Conservation (phyloP, 2,329 filamentous ascomycete genomes). For the Tricladium varicosporioides region DNA sequence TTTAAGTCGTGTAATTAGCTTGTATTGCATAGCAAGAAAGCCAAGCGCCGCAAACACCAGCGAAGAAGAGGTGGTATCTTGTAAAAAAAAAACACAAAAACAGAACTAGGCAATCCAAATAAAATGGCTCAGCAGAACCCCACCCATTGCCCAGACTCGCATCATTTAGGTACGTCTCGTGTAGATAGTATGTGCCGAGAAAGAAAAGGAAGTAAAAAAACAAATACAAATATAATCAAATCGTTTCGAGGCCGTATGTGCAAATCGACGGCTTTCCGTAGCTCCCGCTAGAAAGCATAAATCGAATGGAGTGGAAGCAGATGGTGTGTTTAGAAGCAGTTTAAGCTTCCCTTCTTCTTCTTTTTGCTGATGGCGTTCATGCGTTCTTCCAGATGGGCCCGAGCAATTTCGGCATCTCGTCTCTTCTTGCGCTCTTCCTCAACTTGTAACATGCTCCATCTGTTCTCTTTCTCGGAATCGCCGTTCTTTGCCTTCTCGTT, state of each 20-base stretch:
- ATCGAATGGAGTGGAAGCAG: neutral
- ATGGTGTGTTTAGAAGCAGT: constrained; percentile 66
- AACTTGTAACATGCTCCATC: constrained; percentile 79
- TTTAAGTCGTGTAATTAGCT: neutral
- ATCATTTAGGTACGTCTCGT: constrained; percentile 14
- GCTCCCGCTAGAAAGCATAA: neutral
- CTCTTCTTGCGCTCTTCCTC: constrained; percentile 96
- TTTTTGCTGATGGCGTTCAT: constrained; percentile 87
- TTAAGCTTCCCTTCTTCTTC: constrained; percentile 85
- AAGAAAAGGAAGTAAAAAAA: constrained; percentile 1
- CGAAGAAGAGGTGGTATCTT: constrained; percentile 20
- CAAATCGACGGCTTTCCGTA: constrained; percentile 1
- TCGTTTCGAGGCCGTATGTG: constrained; percentile 17
- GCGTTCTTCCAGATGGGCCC: constrained; percentile 85
- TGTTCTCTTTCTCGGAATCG: constrained; percentile 39
- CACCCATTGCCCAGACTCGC: constrained; percentile 14
- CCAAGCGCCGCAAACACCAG: constrained; percentile 16
- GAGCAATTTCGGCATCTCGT: constrained; percentile 83
- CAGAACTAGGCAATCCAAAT: constrained; percentile 17
- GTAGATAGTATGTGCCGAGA: constrained; percentile 22
- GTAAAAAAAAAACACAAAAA: constrained; percentile 11
- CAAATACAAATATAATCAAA: constrained; percentile 14
- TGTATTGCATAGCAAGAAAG: neutral
- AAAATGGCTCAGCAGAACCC: constrained; percentile 21
- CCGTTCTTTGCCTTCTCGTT: constrained; percentile 39